Evolutionary conservation across 2,329 filamentous ascomycete species (phyloP), one percentile per base, ranked within the genome.

Genomic region (Lasiodiplodia gonubiensis): DNA sequence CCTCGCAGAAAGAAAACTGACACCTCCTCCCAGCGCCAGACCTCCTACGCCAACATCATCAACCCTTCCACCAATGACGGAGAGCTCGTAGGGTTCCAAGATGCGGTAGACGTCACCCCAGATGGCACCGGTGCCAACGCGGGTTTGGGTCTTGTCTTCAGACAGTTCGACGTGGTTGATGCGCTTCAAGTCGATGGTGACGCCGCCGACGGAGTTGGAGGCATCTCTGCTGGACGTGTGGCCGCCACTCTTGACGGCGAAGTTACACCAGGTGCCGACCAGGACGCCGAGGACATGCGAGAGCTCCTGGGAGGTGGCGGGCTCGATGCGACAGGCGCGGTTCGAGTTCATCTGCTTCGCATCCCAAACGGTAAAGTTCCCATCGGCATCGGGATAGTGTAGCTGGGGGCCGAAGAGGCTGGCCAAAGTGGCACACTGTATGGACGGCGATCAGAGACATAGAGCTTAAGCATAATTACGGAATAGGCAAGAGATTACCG

Each of bases 171-270:
- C 46, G 3, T 51, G 52, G 35, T 72, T 73, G 48, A 77, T 60
- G 33, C 68, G 51, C 16, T 70, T 69, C 61, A 77, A 70, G 52
- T 77, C 76, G 55, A 78, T 74, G 3, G 74, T 75, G 4, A 78
- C 73, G 10, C 76, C 76, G 53, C 73, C 69, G 1, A 72, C 69
- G 18, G 76, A 71, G 33, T 75, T 76, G 46, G 72, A 73, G 14
- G 57, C 30, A 25, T 46, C 68, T 0, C 71, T 69, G 70, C 71
- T 73, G 66, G 25, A 35, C 11, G 69, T 81, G 59, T 76, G 74
- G 42, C 76, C 75, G 46, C 76, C 76, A 27, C 72, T 71, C 18
- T 74, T 71, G 8, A 77, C 68, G 14, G 76, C 75, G 54, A 78
- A 69, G 39, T 70, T 25, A 1, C 68, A 68, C 14, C 7, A 30